Evolutionary conservation across 495 filamentous ascomycete genomes (phyloP), one percentile per base, ranked within the genome.

Genomic region (Staphylotrichum tortipilum): DNA sequence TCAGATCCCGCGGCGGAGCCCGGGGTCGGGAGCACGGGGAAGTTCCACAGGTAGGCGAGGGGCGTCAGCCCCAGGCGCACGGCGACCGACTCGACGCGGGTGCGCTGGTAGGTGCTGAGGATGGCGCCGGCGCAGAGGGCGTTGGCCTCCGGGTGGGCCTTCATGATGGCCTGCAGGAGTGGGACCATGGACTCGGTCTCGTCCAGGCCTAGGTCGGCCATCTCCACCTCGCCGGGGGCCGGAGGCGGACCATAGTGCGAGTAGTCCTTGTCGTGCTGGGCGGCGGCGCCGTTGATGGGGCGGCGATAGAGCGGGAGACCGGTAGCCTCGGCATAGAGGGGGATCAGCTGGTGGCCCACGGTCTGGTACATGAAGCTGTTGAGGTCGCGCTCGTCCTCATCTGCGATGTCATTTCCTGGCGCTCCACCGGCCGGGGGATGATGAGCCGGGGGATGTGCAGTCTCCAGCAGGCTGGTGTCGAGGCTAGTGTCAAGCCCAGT

Each of bases 291-390:
- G 3, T 55, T 56, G 61, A 97, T 96, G 18, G 76, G 68, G 40
- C 76, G 78, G 12, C 90, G 81, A 63, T 89, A 94, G 2, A 95
- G 73, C 9, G 90, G 90, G 26, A 95, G 68, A 2, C 72, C 75
- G 3, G 95, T 80, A 2, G 86, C 88, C 26, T 76, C 57, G 50
- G 82, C 79, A 64, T 95, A 97, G 17, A 94, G 77, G 6, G 91
- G 92, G 41, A 96, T 84, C 17, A 96, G 68, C 44, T 74, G 73
- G 68, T 96, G 90, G 33, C 92, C 92, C 44, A 94, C 86, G 1
- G 94, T 97, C 71, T 98, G 92, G 75, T 96, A 98, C 92, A 98
- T 97, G 80, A 88, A 95, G 74, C 88, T 94, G 68, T 98, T 85
- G 55, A 92, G 77, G 67, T 94, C 89, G 4, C 82, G 72, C 50